Percentiles rank a stretch among this genome's conserved stretches.
These are phyloP conservation scores for Astrocystis sublimbata DNA, from an alignment of 495 filamentous ascomycete genomes.

Conservation along the genomic window DNA sequence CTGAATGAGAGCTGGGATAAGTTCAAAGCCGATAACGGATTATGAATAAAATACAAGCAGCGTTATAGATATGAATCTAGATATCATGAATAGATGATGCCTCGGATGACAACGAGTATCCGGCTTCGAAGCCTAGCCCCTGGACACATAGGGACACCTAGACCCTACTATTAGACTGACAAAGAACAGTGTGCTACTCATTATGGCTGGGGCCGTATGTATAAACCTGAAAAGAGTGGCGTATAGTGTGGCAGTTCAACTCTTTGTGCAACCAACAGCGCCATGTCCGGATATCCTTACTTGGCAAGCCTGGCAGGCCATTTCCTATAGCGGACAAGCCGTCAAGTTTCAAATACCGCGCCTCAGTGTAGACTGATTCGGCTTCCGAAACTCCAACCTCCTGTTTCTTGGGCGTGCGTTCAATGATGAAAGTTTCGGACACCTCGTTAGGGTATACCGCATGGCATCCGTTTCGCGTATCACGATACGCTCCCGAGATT, in stretches of 20 bases:
- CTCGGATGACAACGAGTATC: slow-evolving; percentile 1
- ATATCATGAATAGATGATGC: slow-evolving; percentile 12
- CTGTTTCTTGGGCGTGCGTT: not conserved
- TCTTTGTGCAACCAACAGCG: not conserved
- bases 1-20: slow-evolving; percentile 99
- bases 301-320: slow-evolving; percentile 6
- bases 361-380: not conserved
- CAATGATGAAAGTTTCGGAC: not conserved
- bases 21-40: slow-evolving; percentile 86
- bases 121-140: slow-evolving; percentile 8
- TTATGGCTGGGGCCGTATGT: not conserved
- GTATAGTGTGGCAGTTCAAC: not conserved
- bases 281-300: slow-evolving; percentile 5
- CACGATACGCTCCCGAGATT: too few species aligned
- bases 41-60: slow-evolving; percentile 44
- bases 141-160: not conserved
- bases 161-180: not conserved
- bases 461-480: too few species aligned
- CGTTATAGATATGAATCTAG: slow-evolving; percentile 25
- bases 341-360: not conserved
- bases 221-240: not conserved
- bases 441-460: not conserved
- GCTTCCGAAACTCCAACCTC: not conserved
- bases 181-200: not conserved
- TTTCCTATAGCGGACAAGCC: not conserved